Conservation (phyloP, 148 eudicot species). For the Heliosperma pusillum region DNA sequence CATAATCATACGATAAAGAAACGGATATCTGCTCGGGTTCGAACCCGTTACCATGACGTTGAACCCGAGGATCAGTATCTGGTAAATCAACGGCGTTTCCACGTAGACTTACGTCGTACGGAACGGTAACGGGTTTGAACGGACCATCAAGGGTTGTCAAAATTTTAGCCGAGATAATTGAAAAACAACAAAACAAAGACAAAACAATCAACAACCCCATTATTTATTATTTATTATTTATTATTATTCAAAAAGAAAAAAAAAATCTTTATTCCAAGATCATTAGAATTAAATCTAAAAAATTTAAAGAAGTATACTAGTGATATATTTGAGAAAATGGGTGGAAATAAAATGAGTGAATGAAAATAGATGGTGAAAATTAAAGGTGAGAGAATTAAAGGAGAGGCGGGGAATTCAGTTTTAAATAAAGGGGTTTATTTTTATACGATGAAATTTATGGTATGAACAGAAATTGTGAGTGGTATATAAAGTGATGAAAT, state of each 20-base stretch:
- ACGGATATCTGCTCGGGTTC: conserved; percentile 87
- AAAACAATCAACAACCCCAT: conserved; percentile 17
- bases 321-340: not conserved
- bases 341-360: not conserved
- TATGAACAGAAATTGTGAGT: not conserved
- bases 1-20: conserved; percentile 63
- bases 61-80: conserved; percentile 66
- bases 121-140: conserved; percentile 70
- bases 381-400: conserved; percentile 3
- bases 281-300: not conserved
- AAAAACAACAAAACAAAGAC: not conserved
- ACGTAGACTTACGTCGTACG: conserved; percentile 58
- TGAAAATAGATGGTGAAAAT: not conserved
- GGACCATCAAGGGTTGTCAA: conserved; percentile 89
- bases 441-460: not conserved
- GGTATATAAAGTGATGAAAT: not conserved
- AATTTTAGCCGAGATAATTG: conserved; percentile 23
- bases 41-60: conserved; percentile 52
- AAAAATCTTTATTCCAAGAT: not conserved
- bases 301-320: no score
- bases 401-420: conserved; percentile 9
- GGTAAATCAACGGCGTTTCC: conserved; percentile 84
- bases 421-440: not conserved
- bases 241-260: not conserved
- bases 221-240: conserved; percentile 7